phyloP scores from a whole-genome alignment of 2,329 filamentous ascomycete species.

The Aspergillus costaricaensis region DNA sequence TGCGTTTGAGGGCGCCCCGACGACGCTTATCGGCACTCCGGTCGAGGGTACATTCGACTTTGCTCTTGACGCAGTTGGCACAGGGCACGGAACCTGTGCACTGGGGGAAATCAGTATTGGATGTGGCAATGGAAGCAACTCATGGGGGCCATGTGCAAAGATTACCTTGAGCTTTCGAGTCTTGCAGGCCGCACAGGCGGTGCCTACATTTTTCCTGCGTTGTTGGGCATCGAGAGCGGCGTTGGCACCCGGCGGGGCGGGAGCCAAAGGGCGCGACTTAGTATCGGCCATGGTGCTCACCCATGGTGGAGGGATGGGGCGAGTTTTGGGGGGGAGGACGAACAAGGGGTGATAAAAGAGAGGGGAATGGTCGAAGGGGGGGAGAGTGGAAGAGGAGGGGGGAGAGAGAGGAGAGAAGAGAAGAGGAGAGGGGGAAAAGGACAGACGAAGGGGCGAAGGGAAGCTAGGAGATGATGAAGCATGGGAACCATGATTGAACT shows the following conservation, averaged over 20 bases:
- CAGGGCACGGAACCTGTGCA: slow-evolving; percentile 28
- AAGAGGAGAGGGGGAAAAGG: background rate
- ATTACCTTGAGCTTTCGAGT: slow-evolving; percentile 30
- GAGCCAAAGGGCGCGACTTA: slow-evolving; percentile 20
- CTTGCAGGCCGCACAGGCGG: slow-evolving; percentile 28
- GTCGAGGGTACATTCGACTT: slow-evolving; percentile 27
- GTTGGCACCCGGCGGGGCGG: slow-evolving; percentile 16
- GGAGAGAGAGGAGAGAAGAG: background rate
- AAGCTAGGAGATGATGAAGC: slow-evolving; percentile 4
- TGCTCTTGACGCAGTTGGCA: slow-evolving; percentile 24
- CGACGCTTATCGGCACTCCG: slow-evolving; percentile 26
- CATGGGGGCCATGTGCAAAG: background rate
- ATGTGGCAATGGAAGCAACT: too few relatives aligned
- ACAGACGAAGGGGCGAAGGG: background rate
- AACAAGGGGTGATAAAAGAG: background rate
- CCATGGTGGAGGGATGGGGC: slow-evolving; percentile 10
- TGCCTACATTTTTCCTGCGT: slow-evolving; percentile 27
- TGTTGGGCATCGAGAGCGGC: slow-evolving; percentile 17
- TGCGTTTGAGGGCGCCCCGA: slow-evolving; percentile 29
- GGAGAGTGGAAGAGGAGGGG: too few relatives aligned
- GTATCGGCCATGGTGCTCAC: slow-evolving; percentile 18
- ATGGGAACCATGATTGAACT: background rate
- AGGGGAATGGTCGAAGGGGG: background rate
- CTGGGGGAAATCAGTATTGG: slow-evolving; percentile 8
- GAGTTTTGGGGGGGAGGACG: background rate